Evolutionary conservation across 2,329 filamentous ascomycete species (phyloP).

Genomic region (Pleomassaria siparia): DNA sequence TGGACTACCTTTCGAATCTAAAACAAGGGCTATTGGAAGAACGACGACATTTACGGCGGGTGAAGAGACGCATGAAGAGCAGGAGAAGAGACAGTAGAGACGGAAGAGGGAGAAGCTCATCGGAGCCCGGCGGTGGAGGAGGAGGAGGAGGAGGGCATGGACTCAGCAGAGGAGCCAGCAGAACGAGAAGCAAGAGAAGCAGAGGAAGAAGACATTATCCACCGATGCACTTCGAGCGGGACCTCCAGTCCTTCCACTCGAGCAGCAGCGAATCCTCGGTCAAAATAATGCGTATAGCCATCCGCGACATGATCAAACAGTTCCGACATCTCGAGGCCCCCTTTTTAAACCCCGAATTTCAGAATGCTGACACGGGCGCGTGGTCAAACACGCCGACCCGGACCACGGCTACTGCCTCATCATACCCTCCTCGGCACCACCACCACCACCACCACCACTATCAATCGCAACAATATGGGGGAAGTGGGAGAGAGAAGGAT

Average conservation of each 20-base stretch:
- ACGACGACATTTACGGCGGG: slow-evolving; percentile 35
- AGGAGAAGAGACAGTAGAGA: slow-evolving; percentile 4
- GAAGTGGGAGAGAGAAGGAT: neutral
- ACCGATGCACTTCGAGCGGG: slow-evolving; percentile 16
- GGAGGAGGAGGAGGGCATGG: neutral
- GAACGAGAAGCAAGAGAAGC: no score
- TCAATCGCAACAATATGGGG: no score
- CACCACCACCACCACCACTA: neutral
- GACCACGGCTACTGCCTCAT: slow-evolving; percentile 3
- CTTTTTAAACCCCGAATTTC: slow-evolving; percentile 40
- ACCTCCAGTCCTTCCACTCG: slow-evolving; percentile 25
- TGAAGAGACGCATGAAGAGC: slow-evolving; percentile 21
- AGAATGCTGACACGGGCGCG: slow-evolving; percentile 14
- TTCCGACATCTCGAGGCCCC: slow-evolving; percentile 43
- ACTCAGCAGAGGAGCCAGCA: neutral
- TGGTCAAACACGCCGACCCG: slow-evolving; percentile 13
- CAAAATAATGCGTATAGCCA: slow-evolving; percentile 38
- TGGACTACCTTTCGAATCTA: slow-evolving; percentile 43
- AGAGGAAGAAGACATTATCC: slow-evolving; percentile 5
- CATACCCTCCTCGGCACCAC: neutral
- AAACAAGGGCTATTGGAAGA: slow-evolving; percentile 47
- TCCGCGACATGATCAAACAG: slow-evolving; percentile 39
- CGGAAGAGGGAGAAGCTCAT: neutral
- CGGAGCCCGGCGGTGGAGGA: slow-evolving; percentile 5
- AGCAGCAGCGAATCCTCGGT: slow-evolving; percentile 37